Base-by-base conservation (phyloP, 2,329 filamentous ascomycete genomes). In the Neonectria sp. region DNA sequence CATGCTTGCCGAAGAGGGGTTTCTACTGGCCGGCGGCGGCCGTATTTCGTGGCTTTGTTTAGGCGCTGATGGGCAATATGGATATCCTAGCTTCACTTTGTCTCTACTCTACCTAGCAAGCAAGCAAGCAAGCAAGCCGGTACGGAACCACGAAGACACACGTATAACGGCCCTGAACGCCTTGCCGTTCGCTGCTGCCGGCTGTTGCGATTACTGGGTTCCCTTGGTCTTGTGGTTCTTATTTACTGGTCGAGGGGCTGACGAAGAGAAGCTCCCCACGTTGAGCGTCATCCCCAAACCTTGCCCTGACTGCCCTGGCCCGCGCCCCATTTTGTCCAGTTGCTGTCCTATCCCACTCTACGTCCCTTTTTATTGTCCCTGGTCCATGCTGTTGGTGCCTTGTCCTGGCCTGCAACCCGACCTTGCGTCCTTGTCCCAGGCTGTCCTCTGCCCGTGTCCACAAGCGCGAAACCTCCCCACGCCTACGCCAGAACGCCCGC, bases 341-440 rank as follows among this genome's bases (percentile, higher is more conserved):
- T 31, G 33, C 46, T 62, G 53, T 55, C 58, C 58, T 66, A 53
- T 66, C 59, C 58, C 52, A 45, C 29, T 56, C 35, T 60, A 49
- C 33, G 56, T 46, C 56, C 40, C 48, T 40, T 27, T 65, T 65
- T 65, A 57, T 59, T 58, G 59, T 58, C 60, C 60, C 60, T 67
- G 60, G 59, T 37, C 33, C 33, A 51, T 59, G n/a, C 55, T 62
- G 63, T 21, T 55, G 46, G 53, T 58, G 48, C 63, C 63, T 65
- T 65, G 71, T 74, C 70, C 73, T 73, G 68, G 68, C 63, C 70
- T 68, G 55, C 64, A 57, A 67, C 71, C 55, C 62, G 72, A 73
- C 73, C 73, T 69, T 73, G 72, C 64, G 69, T 59, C 49, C 68
- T 63, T 63, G 55, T 63, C 46, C 53, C 52, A 62, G 59, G 31